A percentile compares a stretch with the other conserved stretches of the same genome.
These are phyloP conservation scores for Pseudogymnoascus sp. DNA, from an alignment of 2,329 filamentous ascomycete species.

Conservation along the genomic window DNA sequence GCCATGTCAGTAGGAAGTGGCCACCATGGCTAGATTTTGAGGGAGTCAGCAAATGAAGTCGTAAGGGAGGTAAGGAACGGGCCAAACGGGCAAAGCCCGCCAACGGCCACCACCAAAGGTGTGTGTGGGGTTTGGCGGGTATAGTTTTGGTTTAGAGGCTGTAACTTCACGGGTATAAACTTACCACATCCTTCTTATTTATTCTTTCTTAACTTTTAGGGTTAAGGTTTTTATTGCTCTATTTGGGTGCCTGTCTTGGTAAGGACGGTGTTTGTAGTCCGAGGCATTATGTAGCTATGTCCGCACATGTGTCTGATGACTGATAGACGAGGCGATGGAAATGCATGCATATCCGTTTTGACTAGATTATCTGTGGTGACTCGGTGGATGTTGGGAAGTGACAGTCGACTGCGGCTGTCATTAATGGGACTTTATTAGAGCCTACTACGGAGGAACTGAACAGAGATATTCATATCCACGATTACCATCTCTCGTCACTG, in stretches of 20 bases:
- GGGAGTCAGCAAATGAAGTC: too few species aligned
- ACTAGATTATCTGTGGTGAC: not conserved
- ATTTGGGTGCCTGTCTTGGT: not conserved
- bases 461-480: not conserved
- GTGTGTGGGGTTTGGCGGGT: too few species aligned
- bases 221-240: too few species aligned
- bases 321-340: not conserved
- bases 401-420: not conserved
- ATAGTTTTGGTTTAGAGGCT: too few species aligned
- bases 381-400: not conserved
- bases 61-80: too few species aligned
- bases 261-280: not conserved
- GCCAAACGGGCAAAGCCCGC: too few species aligned
- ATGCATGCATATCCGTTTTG: not conserved
- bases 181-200: too few species aligned
- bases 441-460: not conserved
- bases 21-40: too few species aligned
- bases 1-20: too few species aligned
- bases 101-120: too few species aligned
- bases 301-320: not conserved
- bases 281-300: not conserved
- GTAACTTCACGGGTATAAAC: too few species aligned
- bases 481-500: not conserved
- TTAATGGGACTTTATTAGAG: not conserved
- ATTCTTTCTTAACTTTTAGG: too few species aligned